Percentiles rank a stretch among this genome's conserved stretches.
phyloP scores from a whole-genome alignment of 179 eudicot species.

The Heliamphora pulchella region DNA sequence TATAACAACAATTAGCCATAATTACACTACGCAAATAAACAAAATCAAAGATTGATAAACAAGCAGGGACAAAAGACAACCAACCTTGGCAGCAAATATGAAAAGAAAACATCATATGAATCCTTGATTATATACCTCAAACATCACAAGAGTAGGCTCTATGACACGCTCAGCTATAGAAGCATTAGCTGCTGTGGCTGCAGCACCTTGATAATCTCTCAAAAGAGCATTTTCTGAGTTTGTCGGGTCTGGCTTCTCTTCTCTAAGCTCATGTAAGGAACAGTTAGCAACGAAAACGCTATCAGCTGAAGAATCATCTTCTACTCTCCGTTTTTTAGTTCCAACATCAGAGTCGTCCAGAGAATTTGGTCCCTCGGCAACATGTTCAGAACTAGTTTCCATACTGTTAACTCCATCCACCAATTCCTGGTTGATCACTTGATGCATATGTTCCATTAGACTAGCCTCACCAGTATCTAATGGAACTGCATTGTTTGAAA shows the following conservation, averaged over 20 bases:
- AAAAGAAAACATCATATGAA: not conserved
- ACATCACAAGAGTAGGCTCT: conserved; percentile 94
- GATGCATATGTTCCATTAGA: conserved; percentile 43
- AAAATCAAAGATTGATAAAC: not conserved
- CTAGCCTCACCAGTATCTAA: conserved; percentile 32
- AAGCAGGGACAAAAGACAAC: not conserved
- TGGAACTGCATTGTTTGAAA: conserved; percentile 27
- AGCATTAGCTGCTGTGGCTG: conserved; percentile 57
- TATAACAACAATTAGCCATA: not conserved
- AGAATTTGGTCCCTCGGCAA: conserved; percentile 39
- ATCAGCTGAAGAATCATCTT: conserved; percentile 58
- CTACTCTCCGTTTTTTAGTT: conserved; percentile 59
- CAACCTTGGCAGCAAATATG: not conserved
- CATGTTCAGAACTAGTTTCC: conserved; percentile 55
- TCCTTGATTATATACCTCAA: conserved; percentile 47
- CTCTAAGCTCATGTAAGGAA: conserved; percentile 42
- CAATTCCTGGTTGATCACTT: conserved; percentile 36
- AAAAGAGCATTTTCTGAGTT: conserved; percentile 30
- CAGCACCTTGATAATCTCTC: conserved; percentile 43
- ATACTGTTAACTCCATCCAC: conserved; percentile 47
- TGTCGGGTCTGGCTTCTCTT: conserved; percentile 39
- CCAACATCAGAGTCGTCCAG: conserved; percentile 52
- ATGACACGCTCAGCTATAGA: conserved; percentile 82
- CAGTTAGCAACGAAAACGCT: conserved; percentile 39
- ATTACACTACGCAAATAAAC: not conserved